phyloP scores from a whole-genome alignment of 2,329 filamentous ascomycete genomes.

The Ophiocordyceps robertsii region DNA sequence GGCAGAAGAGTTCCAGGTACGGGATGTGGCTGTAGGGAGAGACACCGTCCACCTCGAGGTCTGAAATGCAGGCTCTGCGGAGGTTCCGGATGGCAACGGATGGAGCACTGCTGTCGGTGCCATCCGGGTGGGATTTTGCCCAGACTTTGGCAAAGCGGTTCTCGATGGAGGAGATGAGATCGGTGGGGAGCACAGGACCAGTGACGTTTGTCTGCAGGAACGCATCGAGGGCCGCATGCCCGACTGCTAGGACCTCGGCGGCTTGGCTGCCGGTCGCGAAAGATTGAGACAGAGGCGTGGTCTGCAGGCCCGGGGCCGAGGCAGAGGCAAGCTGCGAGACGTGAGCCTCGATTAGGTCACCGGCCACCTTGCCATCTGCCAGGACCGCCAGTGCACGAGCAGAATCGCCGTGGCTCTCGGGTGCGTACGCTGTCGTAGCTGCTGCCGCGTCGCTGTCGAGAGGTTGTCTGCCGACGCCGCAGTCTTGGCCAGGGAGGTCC shows the following conservation, averaged over 20 bases:
- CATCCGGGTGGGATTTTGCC: neutral
- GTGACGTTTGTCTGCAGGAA: constrained; percentile 85
- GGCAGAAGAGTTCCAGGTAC: constrained; percentile 67
- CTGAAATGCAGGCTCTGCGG: constrained; percentile 46
- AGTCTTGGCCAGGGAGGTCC: neutral
- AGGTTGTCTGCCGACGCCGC: neutral
- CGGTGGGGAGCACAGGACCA: constrained; percentile 54
- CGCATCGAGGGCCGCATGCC: constrained; percentile 42
- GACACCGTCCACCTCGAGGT: constrained; percentile 70
- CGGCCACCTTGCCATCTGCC: constrained; percentile 2
- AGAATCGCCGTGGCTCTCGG: constrained; percentile 3
- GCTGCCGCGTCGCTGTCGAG: neutral
- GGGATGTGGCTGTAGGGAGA: constrained; percentile 77
- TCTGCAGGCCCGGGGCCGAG: neutral
- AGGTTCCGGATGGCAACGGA: constrained; percentile 21
- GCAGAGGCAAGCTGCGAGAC: neutral
- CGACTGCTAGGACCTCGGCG: constrained; percentile 13
- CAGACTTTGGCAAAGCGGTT: constrained; percentile 27
- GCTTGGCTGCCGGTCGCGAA: neutral
- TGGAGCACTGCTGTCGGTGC: neutral
- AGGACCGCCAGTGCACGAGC: constrained; percentile 5
- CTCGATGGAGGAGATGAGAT: constrained; percentile 14
- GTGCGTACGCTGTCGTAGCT: neutral
- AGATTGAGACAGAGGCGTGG: neutral
- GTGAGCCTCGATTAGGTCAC: constrained; percentile 3